These are phyloP conservation scores for Beta macrorhiza DNA, from an alignment of 179 eudicot genomes.

Conservation along the genomic window DNA sequence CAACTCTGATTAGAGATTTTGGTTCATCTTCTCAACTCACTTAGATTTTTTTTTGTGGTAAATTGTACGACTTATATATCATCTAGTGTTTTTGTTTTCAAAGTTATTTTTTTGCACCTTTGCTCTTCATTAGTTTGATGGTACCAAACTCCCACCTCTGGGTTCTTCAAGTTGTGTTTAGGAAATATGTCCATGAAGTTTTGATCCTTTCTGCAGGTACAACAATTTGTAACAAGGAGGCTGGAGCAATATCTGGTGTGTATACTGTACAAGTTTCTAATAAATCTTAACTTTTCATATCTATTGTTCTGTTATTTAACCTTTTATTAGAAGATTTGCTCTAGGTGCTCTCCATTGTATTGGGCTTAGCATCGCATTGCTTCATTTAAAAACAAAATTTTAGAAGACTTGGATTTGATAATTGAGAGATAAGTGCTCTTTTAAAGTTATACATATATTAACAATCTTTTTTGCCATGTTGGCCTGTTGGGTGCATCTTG, in stretches of 20 bases:
- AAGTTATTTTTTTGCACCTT: neutral
- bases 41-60: too few relatives aligned
- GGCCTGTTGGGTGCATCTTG: constrained; percentile 23
- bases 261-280: constrained; percentile 11
- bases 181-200: neutral
- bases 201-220: constrained; percentile 51
- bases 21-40: neutral
- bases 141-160: neutral
- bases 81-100: neutral
- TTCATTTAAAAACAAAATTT: neutral
- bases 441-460: neutral
- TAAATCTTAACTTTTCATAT: neutral
- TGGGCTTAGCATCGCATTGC: neutral
- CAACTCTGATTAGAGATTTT: constrained; percentile 4
- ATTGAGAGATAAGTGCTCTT: neutral
- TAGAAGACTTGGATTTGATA: neutral
- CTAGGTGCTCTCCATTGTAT: neutral
- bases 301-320: neutral
- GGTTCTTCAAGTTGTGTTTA: neutral
- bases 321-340: neutral
- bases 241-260: constrained; percentile 93
- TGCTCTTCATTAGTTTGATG: constrained; percentile 4
- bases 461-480: neutral
- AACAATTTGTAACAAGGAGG: constrained; percentile 93
- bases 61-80: too few relatives aligned